phyloP scores from a whole-genome alignment of 1,139 yeast species.

The Komagataea norvegica region DNA sequence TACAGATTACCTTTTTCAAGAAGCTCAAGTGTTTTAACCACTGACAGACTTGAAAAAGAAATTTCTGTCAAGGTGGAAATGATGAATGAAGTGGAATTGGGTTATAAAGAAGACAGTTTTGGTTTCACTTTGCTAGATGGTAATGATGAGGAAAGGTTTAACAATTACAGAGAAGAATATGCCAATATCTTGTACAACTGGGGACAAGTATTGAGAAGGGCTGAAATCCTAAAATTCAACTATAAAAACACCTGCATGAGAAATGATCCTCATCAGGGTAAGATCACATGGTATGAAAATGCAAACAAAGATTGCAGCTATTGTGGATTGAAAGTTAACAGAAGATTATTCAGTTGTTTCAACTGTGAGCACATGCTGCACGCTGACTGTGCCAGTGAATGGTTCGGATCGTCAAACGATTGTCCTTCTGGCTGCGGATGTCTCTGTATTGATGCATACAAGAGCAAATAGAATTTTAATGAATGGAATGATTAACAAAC shows the following conservation, averaged over 20 bases:
- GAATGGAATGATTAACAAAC: conserved; percentile 1
- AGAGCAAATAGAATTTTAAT: conserved; percentile 1
- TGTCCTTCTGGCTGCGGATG: conserved; percentile 96
- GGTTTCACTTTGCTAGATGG: conserved; percentile 46
- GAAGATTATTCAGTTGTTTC: conserved; percentile 63
- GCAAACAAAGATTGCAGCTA: conserved; percentile 48
- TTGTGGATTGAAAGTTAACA: conserved; percentile 58
- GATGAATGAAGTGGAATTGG: conserved; percentile 51
- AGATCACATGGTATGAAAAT: conserved; percentile 15
- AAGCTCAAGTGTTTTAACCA: conserved; percentile 21
- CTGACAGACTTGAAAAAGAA: conserved; percentile 14
- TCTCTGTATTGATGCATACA: conserved; percentile 41
- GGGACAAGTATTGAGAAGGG: conserved; percentile 76
- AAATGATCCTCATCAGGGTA: conserved; percentile 23
- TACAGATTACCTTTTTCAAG: conserved; percentile 20
- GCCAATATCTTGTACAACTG: conserved; percentile 77
- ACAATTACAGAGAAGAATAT: conserved; percentile 61
- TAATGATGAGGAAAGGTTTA: conserved; percentile 42
- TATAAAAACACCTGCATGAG: conserved; percentile 30
- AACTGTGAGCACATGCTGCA: conserved; percentile 78
- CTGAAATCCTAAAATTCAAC: conserved; percentile 75
- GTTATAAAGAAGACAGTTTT: conserved; percentile 45
- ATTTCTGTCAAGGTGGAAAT: conserved; percentile 47
- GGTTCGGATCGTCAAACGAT: conserved; percentile 68
- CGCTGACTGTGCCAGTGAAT: conserved; percentile 67